Evolutionary conservation across 2,329 filamentous ascomycete genomes (phyloP), one percentile per base, ranked within the genome.

Genomic region (Talaromyces albobiverticillius): DNA sequence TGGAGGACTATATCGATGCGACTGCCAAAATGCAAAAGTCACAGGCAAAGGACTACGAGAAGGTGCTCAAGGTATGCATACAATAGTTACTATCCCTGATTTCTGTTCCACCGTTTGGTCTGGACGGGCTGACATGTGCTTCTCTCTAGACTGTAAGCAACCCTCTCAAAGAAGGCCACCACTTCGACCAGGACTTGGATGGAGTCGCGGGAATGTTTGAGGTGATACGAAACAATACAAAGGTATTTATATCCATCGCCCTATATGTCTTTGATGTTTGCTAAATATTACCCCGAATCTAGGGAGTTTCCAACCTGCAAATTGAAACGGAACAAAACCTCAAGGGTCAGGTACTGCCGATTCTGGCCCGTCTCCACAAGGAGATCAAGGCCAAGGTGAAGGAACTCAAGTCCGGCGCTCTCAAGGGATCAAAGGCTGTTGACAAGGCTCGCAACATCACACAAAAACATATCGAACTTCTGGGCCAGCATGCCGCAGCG

Each of bases 341-440:
- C 61, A 95, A 93, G 74, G 87, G 86, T 56, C 86, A 86, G 13
- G 88, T 97, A 26, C 80, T 96, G 18, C 94, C 93, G 34, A 86
- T 93, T 59, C 86, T 99, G 67, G 90, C 95, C 64, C 88, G 91
- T 50, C 80, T 99, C 46, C 92, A 97, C 77, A 87, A 90, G 70
- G 94, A 97, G 71, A 94, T 99, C 79, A 99, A 97, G 82, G 86
- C 88, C 76, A 97, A 97, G 79, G 81, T 84, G 59, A 97, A 97
- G 79, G 92, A 96, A 74, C 82, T 99, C 47, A 81, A 83, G 41
- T 81, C 85, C 58, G 92, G 93, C 8, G 90, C 89, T 20, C 82
- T 85, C 57, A 96, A 95, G 78, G 83, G 86, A 14, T 85, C 89
- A 61, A 99, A 97, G 77, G 85, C 90, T 48, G 91, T 99, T 20